A percentile compares a stretch with the other conserved stretches of the same genome.
These are phyloP conservation scores for Didymella segeticola DNA, from an alignment of 2,329 filamentous ascomycete species.

Conservation along the genomic window DNA sequence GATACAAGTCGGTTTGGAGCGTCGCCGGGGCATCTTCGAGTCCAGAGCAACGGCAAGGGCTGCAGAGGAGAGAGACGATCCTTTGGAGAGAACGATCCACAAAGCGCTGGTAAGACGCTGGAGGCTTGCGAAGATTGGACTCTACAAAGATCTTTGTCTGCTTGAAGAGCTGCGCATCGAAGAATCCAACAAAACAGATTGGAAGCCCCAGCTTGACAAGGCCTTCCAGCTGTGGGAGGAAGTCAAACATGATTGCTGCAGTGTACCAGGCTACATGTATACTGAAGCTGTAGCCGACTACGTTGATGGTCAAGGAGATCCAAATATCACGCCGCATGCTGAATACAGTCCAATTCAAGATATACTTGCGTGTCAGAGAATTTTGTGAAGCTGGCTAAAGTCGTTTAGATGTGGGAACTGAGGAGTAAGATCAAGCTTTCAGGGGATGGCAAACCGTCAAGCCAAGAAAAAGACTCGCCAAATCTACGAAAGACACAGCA, in stretches of 20 bases:
- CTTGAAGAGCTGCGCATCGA: conserved; percentile 14
- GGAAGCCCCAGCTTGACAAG: not conserved
- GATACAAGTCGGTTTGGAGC: conserved; percentile 7
- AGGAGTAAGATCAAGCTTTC: not conserved
- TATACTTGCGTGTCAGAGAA: too few species aligned
- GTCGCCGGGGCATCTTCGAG: conserved; percentile 23
- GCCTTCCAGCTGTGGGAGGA: conserved; percentile 15
- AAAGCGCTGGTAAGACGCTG: not conserved
- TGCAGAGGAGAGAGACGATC: not conserved
- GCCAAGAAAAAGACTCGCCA: not conserved
- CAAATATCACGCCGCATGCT: too few species aligned
- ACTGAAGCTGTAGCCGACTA: not conserved
- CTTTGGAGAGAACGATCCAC: not conserved
- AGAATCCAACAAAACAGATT: not conserved
- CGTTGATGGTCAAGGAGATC: too few species aligned
- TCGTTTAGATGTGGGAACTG: not conserved
- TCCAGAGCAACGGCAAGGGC: conserved; percentile 3
- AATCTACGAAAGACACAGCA: not conserved
- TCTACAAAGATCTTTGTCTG: conserved; percentile 5
- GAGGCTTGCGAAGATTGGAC: conserved; percentile 8
- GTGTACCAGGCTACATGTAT: conserved; percentile 8
- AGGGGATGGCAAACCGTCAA: not conserved
- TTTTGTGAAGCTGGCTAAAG: not conserved
- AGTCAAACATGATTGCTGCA: conserved; percentile 7
- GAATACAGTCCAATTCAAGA: too few species aligned